Evolutionary conservation across 352 stramenopile genomes (phyloP).

Genomic region (Phytophthora hybrid): DNA sequence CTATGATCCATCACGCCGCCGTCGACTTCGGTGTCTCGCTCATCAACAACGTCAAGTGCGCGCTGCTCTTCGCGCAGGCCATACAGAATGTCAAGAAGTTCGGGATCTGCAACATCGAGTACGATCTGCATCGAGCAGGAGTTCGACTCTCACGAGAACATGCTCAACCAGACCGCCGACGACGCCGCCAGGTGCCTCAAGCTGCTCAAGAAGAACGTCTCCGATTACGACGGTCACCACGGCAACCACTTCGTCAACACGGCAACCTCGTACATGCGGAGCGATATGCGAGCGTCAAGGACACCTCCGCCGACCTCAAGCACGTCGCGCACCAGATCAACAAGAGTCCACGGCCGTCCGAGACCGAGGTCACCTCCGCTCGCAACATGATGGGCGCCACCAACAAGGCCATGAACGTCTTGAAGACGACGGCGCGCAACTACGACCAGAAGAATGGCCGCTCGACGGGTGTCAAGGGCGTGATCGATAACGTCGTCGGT

Average conservation of each 20-base stretch:
- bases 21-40: conserved; percentile 98
- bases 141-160: conserved; percentile 24
- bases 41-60: conserved; percentile 99
- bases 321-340: no score
- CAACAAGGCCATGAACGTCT: conserved; percentile 27
- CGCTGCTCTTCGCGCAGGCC: conserved; percentile 94
- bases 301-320: conserved; percentile 7
- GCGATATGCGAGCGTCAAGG: conserved; percentile 29
- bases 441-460: conserved; percentile 32
- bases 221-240: conserved; percentile 29
- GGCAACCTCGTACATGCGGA: conserved; percentile 23
- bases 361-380: conserved; percentile 20
- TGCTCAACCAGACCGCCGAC: conserved; percentile 31
- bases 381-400: conserved; percentile 26
- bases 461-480: conserved; percentile 27
- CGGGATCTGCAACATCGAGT: conserved; percentile 94
- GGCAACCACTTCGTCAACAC: conserved; percentile 34
- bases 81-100: conserved; percentile 94
- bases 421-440: conserved; percentile 29
- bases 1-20: conserved; percentile 94
- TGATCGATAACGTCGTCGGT: conserved; percentile 27
- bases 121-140: conserved; percentile 30
- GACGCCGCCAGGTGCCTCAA: conserved; percentile 31
- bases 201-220: conserved; percentile 31
- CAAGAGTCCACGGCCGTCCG: neutral